Base-by-base conservation (phyloP, 345 rosid species). In the Pelargonium nanum region DNA sequence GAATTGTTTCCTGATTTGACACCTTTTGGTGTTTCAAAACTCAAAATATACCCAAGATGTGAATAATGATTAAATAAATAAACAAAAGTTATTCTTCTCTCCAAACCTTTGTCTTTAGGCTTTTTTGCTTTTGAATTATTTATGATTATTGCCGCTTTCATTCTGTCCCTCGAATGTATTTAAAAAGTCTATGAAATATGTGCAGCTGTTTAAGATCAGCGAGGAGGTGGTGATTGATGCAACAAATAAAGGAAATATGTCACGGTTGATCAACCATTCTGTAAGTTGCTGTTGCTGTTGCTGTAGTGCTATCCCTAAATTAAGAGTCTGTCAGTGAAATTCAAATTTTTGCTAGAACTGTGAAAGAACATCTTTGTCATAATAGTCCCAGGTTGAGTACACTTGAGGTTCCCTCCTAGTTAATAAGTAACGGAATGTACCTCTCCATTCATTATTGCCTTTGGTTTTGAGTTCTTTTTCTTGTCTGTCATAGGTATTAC, bases 211-310 rank as follows among this genome's bases (percentile, higher is more conserved):
- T 74, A 92, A 89, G 77, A 89, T 89, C 63, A 89, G 97, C 22
- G 97, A 92, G 68, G 97, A 87, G 69, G 88, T 89, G 63, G 98
- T 92, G 54, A 84, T 92, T 53, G 98, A 92, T 65, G 95, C 98
- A 28, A 92, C 98, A 57, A 75, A 85, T 55, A 87, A 79, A 72
- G 97, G 97, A 77, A 92, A 89, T 71, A 85, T 87, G 48, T 97
- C 96, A 63, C 93, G 98, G 61, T 62, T 92, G 44, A 92, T 92
- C 77, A 92, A 92, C 74, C 97, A 92, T 76, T 87, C 98, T 23
- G 98, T 92, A 68, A 68, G 89, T 66, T 58, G n/a, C n/a, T n/a
- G n/a, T n/a, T n/a, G n/a, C n/a, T n/a, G 26, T 60, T 44, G 51
- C 19, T 12, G 24, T 2, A 56, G 45, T 21, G 15, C 8, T 55